A percentile compares a stretch with the other conserved stretches of the same genome.
Evolutionary conservation across 768 basidiomycete genomes (phyloP).

Genomic region (Naematelia aurantialba): DNA sequence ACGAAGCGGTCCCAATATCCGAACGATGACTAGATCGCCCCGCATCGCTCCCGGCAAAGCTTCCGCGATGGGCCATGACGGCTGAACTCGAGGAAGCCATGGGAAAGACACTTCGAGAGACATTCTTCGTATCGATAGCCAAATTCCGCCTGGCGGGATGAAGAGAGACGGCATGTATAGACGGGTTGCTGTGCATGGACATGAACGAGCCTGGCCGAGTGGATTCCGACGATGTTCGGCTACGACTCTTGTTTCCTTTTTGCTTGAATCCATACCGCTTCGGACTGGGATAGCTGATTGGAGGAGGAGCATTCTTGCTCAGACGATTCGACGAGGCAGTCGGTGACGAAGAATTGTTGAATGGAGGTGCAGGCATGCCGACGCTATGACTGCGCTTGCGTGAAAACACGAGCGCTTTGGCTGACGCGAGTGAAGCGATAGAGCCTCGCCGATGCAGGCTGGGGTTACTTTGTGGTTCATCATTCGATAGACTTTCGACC

Average conservation of each 20-base stretch:
- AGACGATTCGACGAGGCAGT: conserved; percentile 16
- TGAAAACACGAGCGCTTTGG: conserved; percentile 25
- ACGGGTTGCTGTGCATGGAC: conserved; percentile 34
- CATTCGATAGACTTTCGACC: not conserved
- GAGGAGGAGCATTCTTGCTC: conserved; percentile 33
- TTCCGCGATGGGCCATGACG: conserved; percentile 22
- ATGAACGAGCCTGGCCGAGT: conserved; percentile 44
- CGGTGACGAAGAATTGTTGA: not conserved
- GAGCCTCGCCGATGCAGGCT: conserved; percentile 30
- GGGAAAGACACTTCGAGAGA: not conserved
- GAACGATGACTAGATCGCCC: conserved; percentile 17
- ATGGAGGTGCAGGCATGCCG: not conserved
- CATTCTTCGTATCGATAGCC: not conserved
- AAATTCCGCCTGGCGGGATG: not conserved
- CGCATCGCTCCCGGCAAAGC: conserved; percentile 29
- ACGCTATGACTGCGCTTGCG: conserved; percentile 29
- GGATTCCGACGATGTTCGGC: conserved; percentile 38
- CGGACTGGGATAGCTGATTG: conserved; percentile 43
- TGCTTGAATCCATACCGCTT: conserved; percentile 48
- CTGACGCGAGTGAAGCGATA: conserved; percentile 30
- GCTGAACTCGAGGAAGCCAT: conserved; percentile 6
- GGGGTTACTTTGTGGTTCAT: conserved; percentile 7
- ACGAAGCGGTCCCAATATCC: conserved; percentile 10
- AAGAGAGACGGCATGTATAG: conserved; percentile 3
- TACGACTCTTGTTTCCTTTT: conserved; percentile 21